These are phyloP conservation scores for Dactylella cylindrospora DNA, from an alignment of 2,329 filamentous ascomycete species.

Conservation along the genomic window DNA sequence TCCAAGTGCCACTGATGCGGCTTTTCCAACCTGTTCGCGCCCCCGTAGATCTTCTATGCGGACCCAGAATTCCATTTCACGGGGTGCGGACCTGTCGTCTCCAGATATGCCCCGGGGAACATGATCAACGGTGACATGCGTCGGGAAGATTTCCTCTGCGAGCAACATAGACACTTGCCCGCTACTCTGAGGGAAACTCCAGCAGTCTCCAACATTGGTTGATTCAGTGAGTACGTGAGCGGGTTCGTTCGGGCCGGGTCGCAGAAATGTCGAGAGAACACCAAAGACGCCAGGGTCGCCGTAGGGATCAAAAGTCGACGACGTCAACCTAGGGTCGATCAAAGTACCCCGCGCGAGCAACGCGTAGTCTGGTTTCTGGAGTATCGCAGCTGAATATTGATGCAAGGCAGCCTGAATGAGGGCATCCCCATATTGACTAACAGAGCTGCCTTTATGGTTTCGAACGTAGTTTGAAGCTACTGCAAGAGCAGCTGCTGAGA, in stretches of 20 bases:
- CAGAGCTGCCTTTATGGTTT: constrained; percentile 15
- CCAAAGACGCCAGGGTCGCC: constrained; percentile 17
- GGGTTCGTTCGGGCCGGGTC: constrained; percentile 22
- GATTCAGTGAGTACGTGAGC: constrained; percentile 42
- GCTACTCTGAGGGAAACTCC: constrained; percentile 67
- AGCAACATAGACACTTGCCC: constrained; percentile 68
- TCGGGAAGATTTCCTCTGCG: constrained; percentile 62
- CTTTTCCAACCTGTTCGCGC: constrained; percentile 53
- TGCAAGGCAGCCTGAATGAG: constrained; percentile 34
- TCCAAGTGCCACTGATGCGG: constrained; percentile 52
- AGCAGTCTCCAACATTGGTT: constrained; percentile 75
- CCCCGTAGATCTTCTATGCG: constrained; percentile 57
- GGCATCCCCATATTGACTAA: constrained; percentile 30
- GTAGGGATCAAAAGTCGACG: constrained; percentile 34
- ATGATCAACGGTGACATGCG: constrained; percentile 72
- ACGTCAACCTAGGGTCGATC: constrained; percentile 33
- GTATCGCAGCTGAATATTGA: constrained; percentile 19
- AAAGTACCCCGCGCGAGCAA: constrained; percentile 23
- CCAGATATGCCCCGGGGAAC: constrained; percentile 64
- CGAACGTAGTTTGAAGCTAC: constrained; percentile 34
- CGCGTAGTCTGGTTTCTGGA: constrained; percentile 32
- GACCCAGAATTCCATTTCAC: constrained; percentile 70
- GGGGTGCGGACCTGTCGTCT: constrained; percentile 65
- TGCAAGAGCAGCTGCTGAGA: constrained; percentile 35
- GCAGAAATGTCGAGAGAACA: constrained; percentile 16